A percentile compares a stretch with the other conserved stretches of the same genome.
phyloP scores from a whole-genome alignment of 2,329 filamentous ascomycete species.

The Nothophaeocryptopus gaeumannii region DNA sequence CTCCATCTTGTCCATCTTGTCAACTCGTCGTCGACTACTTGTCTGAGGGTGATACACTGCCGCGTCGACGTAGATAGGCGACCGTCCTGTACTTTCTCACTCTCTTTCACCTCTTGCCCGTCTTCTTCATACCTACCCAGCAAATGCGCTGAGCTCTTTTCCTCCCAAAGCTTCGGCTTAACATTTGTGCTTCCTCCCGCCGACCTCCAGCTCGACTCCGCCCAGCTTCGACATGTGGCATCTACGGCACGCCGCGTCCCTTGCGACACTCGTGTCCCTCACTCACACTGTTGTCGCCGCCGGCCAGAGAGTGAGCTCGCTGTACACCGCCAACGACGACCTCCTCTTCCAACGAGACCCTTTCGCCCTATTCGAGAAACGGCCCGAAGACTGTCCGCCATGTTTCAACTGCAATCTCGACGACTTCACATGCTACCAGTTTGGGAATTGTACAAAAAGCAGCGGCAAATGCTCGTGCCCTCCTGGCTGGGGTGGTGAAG shows the following conservation, averaged over 20 bases:
- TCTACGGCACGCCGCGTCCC: constrained; percentile 20
- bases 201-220: neutral
- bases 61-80: no score
- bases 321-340: constrained; percentile 31
- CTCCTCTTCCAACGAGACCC: constrained; percentile 24
- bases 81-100: no score
- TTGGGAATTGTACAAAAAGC: constrained; percentile 79
- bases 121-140: no score
- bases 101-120: no score
- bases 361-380: constrained; percentile 55
- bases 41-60: no score
- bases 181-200: neutral
- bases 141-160: no score
- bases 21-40: no score
- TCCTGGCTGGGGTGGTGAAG: constrained; percentile 87
- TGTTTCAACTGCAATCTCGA: constrained; percentile 98
- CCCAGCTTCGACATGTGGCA: constrained; percentile 28
- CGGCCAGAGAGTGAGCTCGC: constrained; percentile 22
- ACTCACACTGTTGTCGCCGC: constrained; percentile 20
- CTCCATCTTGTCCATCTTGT: no score
- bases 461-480: constrained; percentile 93
- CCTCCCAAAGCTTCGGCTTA: no score
- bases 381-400: constrained; percentile 74
- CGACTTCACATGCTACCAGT: constrained; percentile 87
- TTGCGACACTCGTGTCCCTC: constrained; percentile 25